Evolutionary conservation across 2,329 filamentous ascomycete genomes (phyloP).

Genomic region (Fusarium tupiense): DNA sequence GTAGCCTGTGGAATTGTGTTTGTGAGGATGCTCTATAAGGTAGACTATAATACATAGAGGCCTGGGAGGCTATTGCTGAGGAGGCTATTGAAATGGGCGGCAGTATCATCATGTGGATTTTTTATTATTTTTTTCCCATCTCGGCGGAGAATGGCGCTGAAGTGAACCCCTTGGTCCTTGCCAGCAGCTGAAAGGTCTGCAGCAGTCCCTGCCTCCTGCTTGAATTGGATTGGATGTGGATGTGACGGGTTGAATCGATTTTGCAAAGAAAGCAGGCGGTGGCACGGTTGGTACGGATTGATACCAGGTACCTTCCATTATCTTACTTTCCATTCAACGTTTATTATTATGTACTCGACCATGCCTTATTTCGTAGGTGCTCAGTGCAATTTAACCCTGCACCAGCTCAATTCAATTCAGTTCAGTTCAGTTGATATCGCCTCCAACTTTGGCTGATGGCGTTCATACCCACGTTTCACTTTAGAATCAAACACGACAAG

Average conservation of each 20-base stretch:
- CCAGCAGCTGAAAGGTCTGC: neutral
- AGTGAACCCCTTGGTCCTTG: conserved; percentile 17
- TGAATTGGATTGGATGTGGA: neutral
- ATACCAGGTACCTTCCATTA: conserved; percentile 1
- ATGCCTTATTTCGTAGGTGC: neutral
- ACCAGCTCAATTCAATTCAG: neutral
- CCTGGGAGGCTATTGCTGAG: neutral
- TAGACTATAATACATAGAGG: neutral
- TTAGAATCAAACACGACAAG: conserved; percentile 6
- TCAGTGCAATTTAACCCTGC: neutral
- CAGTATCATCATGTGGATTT: neutral
- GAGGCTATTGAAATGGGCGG: neutral
- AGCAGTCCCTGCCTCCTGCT: conserved; percentile 2
- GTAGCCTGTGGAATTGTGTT: neutral
- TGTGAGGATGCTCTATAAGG: neutral
- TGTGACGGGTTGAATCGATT: neutral
- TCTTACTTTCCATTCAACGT: conserved; percentile 1
- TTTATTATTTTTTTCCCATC: neutral
- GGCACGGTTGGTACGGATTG: conserved; percentile 16
- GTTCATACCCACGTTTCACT: conserved; percentile 7
- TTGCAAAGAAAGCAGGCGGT: neutral
- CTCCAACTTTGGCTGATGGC: neutral
- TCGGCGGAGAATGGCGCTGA: conserved; percentile 26
- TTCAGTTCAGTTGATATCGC: neutral
- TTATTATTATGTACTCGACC: neutral